Evolutionary conservation across 495 filamentous ascomycete genomes (phyloP), one percentile per base, ranked within the genome.

Genomic region (Podospora pseudocomata): DNA sequence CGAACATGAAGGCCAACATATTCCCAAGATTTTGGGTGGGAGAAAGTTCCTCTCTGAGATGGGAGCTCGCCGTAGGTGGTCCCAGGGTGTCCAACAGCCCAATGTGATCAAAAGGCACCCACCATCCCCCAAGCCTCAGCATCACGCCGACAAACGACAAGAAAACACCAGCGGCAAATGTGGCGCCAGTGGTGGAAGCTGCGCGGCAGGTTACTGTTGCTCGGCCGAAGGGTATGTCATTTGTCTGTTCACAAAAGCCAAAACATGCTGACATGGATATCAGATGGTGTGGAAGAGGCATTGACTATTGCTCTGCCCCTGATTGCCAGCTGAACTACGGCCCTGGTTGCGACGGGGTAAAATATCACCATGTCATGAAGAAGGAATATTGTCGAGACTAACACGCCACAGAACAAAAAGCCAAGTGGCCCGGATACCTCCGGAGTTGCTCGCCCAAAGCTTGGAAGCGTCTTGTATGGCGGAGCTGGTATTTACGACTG

Each of bases 301-400:
- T 70, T 65, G 85, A 83, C 13, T 90, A 91, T 73, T 94, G 91
- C 74, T 74, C 75, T 19, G 85, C 90, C 34, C 91, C 91, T 3
- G 87, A 89, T 66, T 93, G 91, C 72, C 88, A 88, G 69, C 80
- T 90, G 39, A 82, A 87, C 67, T 94, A 86, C 69, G 90, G 89
- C 16, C 72, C 82, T 30, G 80, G 69, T 20, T 93, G 91, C 72
- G 91, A 94, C 76, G 88, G 86, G 3, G 76, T 78, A 70, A n/a
- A 72, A 3, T 1, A 23, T 32, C 13, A 13, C 2, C 19, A 30
- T 61, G 16, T 4, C 15, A 2, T 65, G 1, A 2, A 4, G 13
- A 20, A n/a, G 2, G 11, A 15, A 49, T 3, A 49, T 11, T 2
- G 39, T 49, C 15, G 16, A 20, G n/a, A 44, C 71, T 76, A 32